Base-by-base conservation (phyloP, 805 yeast genomes). In the Candida manassasensis region DNA sequence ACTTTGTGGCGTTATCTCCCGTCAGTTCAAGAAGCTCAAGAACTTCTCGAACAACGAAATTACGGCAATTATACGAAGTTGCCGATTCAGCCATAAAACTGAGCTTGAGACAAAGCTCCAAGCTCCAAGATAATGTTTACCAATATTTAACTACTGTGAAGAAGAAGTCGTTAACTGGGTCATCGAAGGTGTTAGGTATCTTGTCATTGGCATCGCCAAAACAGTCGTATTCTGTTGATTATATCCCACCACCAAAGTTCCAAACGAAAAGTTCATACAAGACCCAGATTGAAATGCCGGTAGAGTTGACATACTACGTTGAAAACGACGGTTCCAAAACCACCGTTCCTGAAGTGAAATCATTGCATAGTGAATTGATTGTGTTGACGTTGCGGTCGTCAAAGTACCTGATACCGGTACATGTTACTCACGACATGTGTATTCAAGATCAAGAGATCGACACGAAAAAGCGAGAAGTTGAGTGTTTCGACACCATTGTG, bases 401-500 rank as follows among this genome's bases (percentile, higher is more conserved):
- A 15, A 63, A 61, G 32, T 51, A 63, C 34, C 52, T 44, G 6
- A 58, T 67, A 11, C 73, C 73, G 2, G 49, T 67, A 4, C 70
- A 65, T 27, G 45, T 67, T 40, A 59, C 55, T 38, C 68, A 61
- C 36, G 69, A 63, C 17, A 55, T 63, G 58, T 60, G 63, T 37
- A 61, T 63, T 41, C 42, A 47, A 11, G 67, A 62, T 29, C 55
- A 57, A 15, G 59, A 57, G 19, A 53, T 59, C 14, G 57, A 56
- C 29, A 47, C 42, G 16, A 49, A 45, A 27, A 45, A 46, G 15
- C 46, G 48, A 18, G 60, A 53, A 25, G 33, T 38, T 26, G 62
- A 54, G 19, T 50, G 54, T 27, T 63, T 67, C 31, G 62, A 59
- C 35, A 42, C 52, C 8, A 56, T 61, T 2, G 53, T 66, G n/a